Percentiles rank a stretch among this genome's conserved stretches.
These are phyloP conservation scores for Verticillium dahliae DNA, from an alignment of 2,329 filamentous ascomycete species.

Conservation along the genomic window DNA sequence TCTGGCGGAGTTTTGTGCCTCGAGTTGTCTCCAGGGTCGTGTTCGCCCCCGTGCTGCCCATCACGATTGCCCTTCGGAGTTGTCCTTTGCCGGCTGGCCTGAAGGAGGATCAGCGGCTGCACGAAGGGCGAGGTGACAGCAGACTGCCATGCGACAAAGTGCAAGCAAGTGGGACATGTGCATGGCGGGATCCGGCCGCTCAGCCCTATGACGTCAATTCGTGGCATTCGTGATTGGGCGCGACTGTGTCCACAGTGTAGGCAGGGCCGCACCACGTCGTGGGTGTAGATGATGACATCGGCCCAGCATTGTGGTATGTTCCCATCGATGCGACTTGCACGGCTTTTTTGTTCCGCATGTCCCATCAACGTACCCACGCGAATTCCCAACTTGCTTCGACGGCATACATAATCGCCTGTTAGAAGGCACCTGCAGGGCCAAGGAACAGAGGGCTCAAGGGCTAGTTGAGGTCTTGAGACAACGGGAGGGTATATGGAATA, in stretches of 20 bases:
- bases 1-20: no score
- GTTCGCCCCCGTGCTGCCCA: not conserved
- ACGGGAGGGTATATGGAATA: no score
- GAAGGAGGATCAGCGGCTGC: not conserved
- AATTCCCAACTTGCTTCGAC: no score
- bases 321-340: no score
- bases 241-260: not conserved
- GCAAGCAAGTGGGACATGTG: not conserved
- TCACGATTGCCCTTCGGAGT: not conserved
- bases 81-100: not conserved
- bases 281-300: not conserved
- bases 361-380: no score
- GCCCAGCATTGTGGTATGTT: not conserved
- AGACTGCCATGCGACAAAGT: not conserved
- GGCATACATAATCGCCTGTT: no score
- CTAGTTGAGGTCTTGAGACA: no score
- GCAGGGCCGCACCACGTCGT: no score
- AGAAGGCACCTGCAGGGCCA: no score
- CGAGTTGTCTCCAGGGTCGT: no score
- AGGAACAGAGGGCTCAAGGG: no score
- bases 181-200: not conserved
- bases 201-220: not conserved
- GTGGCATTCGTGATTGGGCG: not conserved
- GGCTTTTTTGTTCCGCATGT: no score
- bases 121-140: not conserved